These are phyloP conservation scores for Alternaria sp. DNA, from an alignment of 2,329 filamentous ascomycete genomes.

Conservation along the genomic window DNA sequence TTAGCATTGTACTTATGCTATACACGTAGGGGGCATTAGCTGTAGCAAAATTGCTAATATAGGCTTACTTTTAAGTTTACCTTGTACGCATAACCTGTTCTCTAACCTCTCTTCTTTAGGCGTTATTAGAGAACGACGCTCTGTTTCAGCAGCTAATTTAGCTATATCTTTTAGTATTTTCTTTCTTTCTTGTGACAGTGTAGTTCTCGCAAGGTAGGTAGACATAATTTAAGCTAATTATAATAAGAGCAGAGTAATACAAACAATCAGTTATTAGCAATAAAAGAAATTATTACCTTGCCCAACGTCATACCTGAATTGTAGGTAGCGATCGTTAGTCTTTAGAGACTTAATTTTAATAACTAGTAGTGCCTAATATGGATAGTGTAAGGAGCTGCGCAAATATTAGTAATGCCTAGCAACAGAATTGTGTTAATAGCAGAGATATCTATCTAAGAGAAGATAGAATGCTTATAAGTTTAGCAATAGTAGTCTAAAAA, in stretches of 20 bases:
- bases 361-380: neutral
- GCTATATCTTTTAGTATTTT: neutral
- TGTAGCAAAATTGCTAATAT: neutral
- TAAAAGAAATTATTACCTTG: neutral
- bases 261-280: neutral
- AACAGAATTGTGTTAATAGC: neutral
- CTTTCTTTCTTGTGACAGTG: neutral
- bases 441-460: neutral
- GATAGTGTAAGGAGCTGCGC: neutral
- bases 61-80: neutral
- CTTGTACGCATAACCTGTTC: neutral
- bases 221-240: neutral
- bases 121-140: neutral
- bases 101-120: neutral
- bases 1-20: neutral
- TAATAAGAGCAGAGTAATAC: neutral
- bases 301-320: neutral
- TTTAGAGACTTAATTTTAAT: neutral
- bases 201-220: neutral
- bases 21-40: neutral
- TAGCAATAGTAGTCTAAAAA: slow-evolving; percentile 1
- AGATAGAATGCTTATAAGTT: slow-evolving; percentile 1
- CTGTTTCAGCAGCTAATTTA: neutral
- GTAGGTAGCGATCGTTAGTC: neutral
- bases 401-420: neutral